Evolutionary conservation across 1,284 basidiomycete genomes (phyloP), one percentile per base, ranked within the genome.

Genomic region (Ganoderma boninense): DNA sequence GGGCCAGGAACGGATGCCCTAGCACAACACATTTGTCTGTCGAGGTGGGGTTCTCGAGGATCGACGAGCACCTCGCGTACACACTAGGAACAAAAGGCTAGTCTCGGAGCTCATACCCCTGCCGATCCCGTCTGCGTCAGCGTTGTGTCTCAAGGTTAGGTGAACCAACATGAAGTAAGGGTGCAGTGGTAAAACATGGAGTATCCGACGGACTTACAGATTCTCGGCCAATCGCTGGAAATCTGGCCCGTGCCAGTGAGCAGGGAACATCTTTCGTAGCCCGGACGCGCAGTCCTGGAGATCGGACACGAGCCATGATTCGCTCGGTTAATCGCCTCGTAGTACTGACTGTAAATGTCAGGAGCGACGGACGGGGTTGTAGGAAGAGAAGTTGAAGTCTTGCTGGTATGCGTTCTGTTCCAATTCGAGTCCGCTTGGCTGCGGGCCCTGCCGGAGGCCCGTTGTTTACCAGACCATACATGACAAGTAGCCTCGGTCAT

Each of bases 101-200:
- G n/a, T n/a, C n/a, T n/a, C n/a, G n/a, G n/a, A n/a, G n/a, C 90
- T 92, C 1, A 93, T 95, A 44, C 93, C 93, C 23, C 92, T 93
- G 16, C 38, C 38, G 2, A 38, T 38, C 38, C 38, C 2, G 7
- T 38, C 38, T 6, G 10, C 38, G 38, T 38, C 38, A 10, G 38
- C 38, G 3, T 6, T 38, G 38, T 38, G 38, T 38, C 38, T 10
- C 38, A 38, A 8, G 38, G 38, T 4, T 38, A 38, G 38, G 10
- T 38, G 38, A 4, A 6, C 7, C 38, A 38, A 6, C 38, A 38
- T 38, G 38, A 38, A 38, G 38, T 10, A 7, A 38, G 38, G 6
- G 38, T 10, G 1, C 38, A 38, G 7, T 6, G 3, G 38, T 38
- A 68, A 92, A 75, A 32, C 29, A 32, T 32, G 4, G 29, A 32